A percentile compares a stretch with the other conserved stretches of the same genome.
These are phyloP conservation scores for Kwoniella europaea DNA, from an alignment of 768 basidiomycete species.

Conservation along the genomic window DNA sequence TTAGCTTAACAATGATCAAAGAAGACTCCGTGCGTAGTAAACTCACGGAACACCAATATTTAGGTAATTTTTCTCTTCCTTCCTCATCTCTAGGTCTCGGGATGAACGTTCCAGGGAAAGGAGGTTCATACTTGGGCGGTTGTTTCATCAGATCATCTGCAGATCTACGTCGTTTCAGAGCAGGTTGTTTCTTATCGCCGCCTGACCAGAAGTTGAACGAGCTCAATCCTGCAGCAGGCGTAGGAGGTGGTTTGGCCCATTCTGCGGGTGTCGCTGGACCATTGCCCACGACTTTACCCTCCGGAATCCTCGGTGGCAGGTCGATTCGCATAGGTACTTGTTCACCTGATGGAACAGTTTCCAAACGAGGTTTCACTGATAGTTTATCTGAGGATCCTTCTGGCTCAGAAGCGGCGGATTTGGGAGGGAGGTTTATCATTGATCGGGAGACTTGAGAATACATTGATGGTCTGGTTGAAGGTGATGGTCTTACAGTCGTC, in stretches of 20 bases:
- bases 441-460: constrained; percentile 44
- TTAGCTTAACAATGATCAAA: background rate
- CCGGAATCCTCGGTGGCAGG: constrained; percentile 24
- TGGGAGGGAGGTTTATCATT: constrained; percentile 44
- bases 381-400: background rate
- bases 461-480: constrained; percentile 35
- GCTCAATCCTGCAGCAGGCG: constrained; percentile 44
- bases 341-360: constrained; percentile 41
- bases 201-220: constrained; percentile 39
- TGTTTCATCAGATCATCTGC: constrained; percentile 57
- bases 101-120: constrained; percentile 53
- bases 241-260: constrained; percentile 54
- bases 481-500: constrained; percentile 16
- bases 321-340: constrained; percentile 39
- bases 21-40: background rate
- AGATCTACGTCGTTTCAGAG: constrained; percentile 56
- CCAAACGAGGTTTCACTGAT: constrained; percentile 20
- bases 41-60: constrained; percentile 72
- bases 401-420: constrained; percentile 1
- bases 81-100: constrained; percentile 69
- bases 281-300: constrained; percentile 8
- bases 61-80: constrained; percentile 77
- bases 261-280: constrained; percentile 27
- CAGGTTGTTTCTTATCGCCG: constrained; percentile 22
- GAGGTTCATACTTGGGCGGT: constrained; percentile 59